Conservation (phyloP, 2,329 filamentous ascomycete species). For the Acephala macrosclerotiorum region DNA sequence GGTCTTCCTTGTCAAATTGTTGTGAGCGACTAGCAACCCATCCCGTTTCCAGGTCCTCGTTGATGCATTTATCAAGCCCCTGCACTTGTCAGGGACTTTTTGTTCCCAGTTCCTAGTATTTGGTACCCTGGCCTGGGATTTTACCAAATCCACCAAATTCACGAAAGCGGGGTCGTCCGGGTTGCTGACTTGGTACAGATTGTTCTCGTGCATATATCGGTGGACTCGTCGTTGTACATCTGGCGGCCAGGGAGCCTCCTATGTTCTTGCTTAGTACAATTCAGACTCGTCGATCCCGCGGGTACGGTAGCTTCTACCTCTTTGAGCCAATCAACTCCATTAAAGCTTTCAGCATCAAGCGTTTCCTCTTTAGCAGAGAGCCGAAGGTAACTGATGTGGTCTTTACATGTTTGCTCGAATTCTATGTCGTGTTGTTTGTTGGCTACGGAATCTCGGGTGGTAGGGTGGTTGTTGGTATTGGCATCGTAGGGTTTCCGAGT, state of each 20-base stretch:
- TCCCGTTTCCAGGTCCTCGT: slow-evolving; percentile 9
- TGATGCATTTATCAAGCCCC: slow-evolving; percentile 14
- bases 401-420: no score
- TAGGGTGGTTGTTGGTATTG: no score
- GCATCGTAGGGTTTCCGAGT: slow-evolving; percentile 7
- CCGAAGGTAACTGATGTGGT: no score
- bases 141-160: slow-evolving; percentile 14
- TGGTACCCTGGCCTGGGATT: slow-evolving; percentile 12
- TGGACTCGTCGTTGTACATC: slow-evolving; percentile 17
- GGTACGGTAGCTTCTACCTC: neutral
- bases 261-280: slow-evolving; percentile 15
- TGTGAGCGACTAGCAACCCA: slow-evolving; percentile 8
- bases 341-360: slow-evolving; percentile 13
- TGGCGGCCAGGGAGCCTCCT: slow-evolving; percentile 19
- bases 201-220: slow-evolving; percentile 12
- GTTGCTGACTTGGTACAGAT: slow-evolving; percentile 13
- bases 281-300: neutral
- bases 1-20: slow-evolving; percentile 12
- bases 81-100: slow-evolving; percentile 18
- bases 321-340: slow-evolving; percentile 17
- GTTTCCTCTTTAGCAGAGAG: slow-evolving; percentile 8
- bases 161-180: slow-evolving; percentile 12
- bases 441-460: neutral
- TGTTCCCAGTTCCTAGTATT: slow-evolving; percentile 16
- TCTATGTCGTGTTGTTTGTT: no score